Base-by-base conservation (phyloP, 805 yeast species). In the Spathaspora sp. region DNA sequence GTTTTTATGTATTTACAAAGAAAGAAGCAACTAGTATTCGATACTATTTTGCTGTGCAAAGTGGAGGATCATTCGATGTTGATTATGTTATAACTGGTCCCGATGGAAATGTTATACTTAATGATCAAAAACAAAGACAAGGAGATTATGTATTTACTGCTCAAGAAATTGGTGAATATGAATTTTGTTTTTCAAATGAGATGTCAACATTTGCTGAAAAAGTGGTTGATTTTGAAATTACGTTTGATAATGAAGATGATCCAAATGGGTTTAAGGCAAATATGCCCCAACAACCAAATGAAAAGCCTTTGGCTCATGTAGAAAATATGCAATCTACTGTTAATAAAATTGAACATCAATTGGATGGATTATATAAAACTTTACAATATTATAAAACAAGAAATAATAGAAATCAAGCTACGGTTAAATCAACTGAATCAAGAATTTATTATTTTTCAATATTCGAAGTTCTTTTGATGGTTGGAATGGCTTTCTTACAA, bases 371-470 rank as follows among this genome's bases (percentile, higher is more conserved):
- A 55, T 72, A 78, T 59, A 78, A 78, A 57, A 74, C 84, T 39
- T 72, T 93, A 65, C 88, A 86, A 60, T 87, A 92, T 70, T 91
- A 92, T 77, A 87, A 85, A 70, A 85, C 96, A 11, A 86, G 99
- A 75, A 93, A 89, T 70, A 83, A 83, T 72, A 82, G 98, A 73
- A 93, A 93, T 73, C 94, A 89, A 81, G 82, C 86, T 48, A 89
- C 97, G 43, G 97, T 89, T 56, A 77, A 78, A 67, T 82, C 89
- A 48, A 89, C 96, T 31, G 89, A 86, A 62, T 73, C 85, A 17
- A 83, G 96, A 65, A 79, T 89, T 53, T 85, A 87, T 64, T 89
- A 86, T 80, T 81, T 88, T 63, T 83, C 92, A 45, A 70, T 88
- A 49, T 69, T 82, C 52, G 91, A 86, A 65, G 87, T 89, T 57